Evolutionary conservation across 768 basidiomycete species (phyloP), one percentile per base, ranked within the genome.

Genomic region (Psilocybe tampanensis): DNA sequence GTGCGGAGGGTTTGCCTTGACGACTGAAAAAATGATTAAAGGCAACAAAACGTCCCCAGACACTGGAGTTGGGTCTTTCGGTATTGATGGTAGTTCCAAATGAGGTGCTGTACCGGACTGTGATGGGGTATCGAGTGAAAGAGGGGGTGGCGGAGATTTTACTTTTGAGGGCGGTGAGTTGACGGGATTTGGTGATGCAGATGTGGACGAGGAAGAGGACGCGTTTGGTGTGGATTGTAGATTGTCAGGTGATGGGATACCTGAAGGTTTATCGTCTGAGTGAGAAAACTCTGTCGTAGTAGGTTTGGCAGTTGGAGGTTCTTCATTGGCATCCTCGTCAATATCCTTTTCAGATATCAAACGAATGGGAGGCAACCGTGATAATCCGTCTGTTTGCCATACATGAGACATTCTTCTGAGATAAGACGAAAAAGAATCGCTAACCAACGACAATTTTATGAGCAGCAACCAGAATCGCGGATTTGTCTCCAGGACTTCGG

Each of bases 21-120:
- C 95, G 41, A 97, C 93, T 1, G 94, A 86, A 67, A 90, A 97
- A 47, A 98, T 99, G 70, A 98, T 86, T 58, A 98, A 74, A 0
- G 96, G 96, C 15, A 99, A 82, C 36, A 99, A 87, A 41, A 97
- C 82, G 66, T 98, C 96, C 1, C 94, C 92, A 0, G 89, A 91
- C 3, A 90, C 85, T 4, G 83, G 84, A 1, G 83, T 86, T 0
- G 78, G 68, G 11, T 70, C 66, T 39, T 67, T 55, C 13, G 62
- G 66, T 9, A 45, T n/a, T 7, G 55, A 58, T 8, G 63, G 47
- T 32, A 66, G 34, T 44, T 66, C 48, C n/a, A 64, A 48, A 47
- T 60, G 52, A 22, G 43, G 65, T 59, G 43, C 43, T 33, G 45
- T 61, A 41, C 23, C 39, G 19, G 62, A 34, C 15, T 55, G 13